phyloP scores from a whole-genome alignment of 306 rosid genomes.

The Biancaea sappan region DNA sequence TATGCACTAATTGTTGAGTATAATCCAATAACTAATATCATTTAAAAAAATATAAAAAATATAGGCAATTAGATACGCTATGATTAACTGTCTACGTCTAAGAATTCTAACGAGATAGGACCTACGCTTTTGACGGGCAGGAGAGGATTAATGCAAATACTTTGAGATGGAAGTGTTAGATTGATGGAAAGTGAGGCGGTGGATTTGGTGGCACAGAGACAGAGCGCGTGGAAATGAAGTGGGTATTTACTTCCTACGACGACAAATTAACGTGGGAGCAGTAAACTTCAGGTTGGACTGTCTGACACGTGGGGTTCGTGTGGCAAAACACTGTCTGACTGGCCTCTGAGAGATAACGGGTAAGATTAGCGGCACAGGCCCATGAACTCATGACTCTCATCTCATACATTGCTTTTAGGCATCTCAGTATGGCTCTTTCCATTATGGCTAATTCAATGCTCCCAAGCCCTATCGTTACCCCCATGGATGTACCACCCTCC shows the following conservation, averaged over 20 bases:
- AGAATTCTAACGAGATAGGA: too few species aligned
- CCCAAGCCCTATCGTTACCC: background rate
- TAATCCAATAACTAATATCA: too few species aligned
- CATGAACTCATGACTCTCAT: conserved; percentile 40
- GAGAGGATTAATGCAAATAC: too few species aligned
- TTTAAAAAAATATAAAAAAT: too few species aligned
- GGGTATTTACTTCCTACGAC: background rate
- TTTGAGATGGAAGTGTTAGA: too few species aligned
- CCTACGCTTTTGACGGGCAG: too few species aligned
- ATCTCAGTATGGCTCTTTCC: background rate
- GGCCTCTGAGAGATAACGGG: background rate
- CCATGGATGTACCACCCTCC: background rate
- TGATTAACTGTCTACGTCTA: too few species aligned
- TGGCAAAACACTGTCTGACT: conserved; percentile 1
- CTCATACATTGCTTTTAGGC: conserved; percentile 41
- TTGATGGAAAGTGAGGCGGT: too few species aligned
- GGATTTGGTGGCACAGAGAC: too few species aligned
- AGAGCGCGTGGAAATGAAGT: background rate
- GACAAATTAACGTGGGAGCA: conserved; percentile 21
- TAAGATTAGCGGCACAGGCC: too few species aligned
- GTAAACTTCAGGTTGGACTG: conserved; percentile 6
- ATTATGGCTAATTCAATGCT: background rate
- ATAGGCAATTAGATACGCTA: too few species aligned
- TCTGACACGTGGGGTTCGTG: conserved; percentile 28
- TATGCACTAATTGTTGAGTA: too few species aligned